phyloP scores from a whole-genome alignment of 805 yeast genomes.

The Cephaloascus albidus region DNA sequence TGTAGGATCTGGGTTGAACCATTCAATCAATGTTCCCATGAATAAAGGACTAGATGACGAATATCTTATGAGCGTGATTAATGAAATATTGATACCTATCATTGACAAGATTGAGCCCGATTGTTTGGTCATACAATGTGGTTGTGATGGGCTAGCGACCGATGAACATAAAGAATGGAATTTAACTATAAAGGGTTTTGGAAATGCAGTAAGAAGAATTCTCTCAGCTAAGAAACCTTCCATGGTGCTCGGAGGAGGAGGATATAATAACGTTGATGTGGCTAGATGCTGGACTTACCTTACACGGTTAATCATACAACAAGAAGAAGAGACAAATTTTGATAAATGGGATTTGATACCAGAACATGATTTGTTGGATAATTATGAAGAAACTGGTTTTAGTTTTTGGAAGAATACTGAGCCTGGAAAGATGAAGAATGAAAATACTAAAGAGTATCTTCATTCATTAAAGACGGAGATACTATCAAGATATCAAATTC shows the following conservation, averaged over 20 bases:
- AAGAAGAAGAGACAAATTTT: constrained; percentile 7
- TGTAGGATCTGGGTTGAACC: constrained; percentile 23
- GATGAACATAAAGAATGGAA: constrained; percentile 67
- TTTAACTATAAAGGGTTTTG: constrained; percentile 43
- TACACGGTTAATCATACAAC: constrained; percentile 16
- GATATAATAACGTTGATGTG: constrained; percentile 53
- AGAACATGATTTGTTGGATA: constrained; percentile 35
- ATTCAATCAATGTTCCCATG: constrained; percentile 45
- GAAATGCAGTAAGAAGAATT: constrained; percentile 16
- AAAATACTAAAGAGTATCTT: too few relatives aligned
- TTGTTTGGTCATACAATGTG: constrained; percentile 55
- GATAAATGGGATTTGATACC: constrained; percentile 39
- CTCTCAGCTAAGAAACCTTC: constrained; percentile 21
- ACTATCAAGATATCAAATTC: too few relatives aligned
- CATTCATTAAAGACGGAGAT: too few relatives aligned
- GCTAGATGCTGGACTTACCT: constrained; percentile 52
- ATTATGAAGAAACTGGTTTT: constrained; percentile 32
- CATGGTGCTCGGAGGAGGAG: constrained; percentile 68
- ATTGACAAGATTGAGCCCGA: constrained; percentile 31
- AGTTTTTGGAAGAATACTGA: constrained; percentile 35
- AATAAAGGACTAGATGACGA: constrained; percentile 45
- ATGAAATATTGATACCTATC: constrained; percentile 34
- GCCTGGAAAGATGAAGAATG: constrained; percentile 18
- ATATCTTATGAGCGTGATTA: constrained; percentile 23
- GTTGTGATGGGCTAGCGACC: constrained; percentile 65